Percentiles rank a stretch among this genome's conserved stretches.
These are phyloP conservation scores for Kickxella alabastrina DNA, from an alignment of 192 early-diverging fungal species.

Conservation along the genomic window DNA sequence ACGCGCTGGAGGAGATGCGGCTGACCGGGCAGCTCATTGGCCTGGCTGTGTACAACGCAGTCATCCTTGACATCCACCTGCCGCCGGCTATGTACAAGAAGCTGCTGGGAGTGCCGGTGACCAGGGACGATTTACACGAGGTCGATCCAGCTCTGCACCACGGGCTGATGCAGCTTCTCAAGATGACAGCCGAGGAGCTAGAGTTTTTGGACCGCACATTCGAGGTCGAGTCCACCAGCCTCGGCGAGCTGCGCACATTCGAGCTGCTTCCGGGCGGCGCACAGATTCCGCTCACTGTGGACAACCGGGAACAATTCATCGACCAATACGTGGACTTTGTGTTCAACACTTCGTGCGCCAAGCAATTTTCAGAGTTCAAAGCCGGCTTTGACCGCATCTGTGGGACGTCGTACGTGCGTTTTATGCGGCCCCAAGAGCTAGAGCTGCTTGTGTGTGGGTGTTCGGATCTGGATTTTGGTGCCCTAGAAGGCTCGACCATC, in stretches of 20 bases:
- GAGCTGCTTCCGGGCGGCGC: conserved; percentile 69
- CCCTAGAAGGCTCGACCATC: conserved; percentile 68
- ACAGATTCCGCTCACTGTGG: conserved; percentile 59
- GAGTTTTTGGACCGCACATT: conserved; percentile 77
- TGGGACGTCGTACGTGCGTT: conserved; percentile 50
- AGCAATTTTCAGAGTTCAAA: conserved; percentile 75
- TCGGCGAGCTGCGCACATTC: conserved; percentile 57
- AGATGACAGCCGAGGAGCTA: conserved; percentile 62
- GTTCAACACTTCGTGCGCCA: conserved; percentile 64
- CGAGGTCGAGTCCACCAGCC: conserved; percentile 68
- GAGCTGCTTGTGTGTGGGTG: conserved; percentile 86
- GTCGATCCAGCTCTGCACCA: conserved; percentile 74
- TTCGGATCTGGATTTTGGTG: conserved; percentile 78
- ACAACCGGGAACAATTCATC: conserved; percentile 81
- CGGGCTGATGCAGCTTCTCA: conserved; percentile 70
- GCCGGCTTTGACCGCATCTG: conserved; percentile 68
- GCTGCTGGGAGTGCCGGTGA: conserved; percentile 63
- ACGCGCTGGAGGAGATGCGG: conserved; percentile 72
- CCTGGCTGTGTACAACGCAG: conserved; percentile 87
- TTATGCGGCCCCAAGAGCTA: conserved; percentile 85
- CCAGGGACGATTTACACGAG: conserved; percentile 69
- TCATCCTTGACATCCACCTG: conserved; percentile 89
- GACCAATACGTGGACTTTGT: conserved; percentile 74
- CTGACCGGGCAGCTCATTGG: conserved; percentile 86
- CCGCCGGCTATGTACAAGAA: conserved; percentile 86